These are phyloP conservation scores for Spirogloea muscicola DNA, from an alignment of 139 green algal genomes.

Conservation along the genomic window DNA sequence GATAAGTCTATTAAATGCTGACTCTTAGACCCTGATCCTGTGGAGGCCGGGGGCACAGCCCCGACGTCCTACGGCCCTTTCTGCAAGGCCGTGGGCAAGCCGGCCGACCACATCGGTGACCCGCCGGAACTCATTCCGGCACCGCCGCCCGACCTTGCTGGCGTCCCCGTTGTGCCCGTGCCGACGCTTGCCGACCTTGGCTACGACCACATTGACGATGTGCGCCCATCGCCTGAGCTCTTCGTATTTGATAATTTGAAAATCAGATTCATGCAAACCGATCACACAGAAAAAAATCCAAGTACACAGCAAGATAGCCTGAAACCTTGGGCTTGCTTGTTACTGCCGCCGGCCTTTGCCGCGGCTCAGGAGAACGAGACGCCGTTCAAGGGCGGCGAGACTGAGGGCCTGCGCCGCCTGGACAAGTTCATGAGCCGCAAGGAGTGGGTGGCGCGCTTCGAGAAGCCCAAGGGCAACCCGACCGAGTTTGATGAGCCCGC, in stretches of 20 bases:
- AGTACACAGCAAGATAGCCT: no score
- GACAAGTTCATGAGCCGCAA: not conserved
- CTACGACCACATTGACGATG: no score
- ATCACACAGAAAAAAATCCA: no score
- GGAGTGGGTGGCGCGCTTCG: conserved; percentile 72
- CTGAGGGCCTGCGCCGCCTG: not conserved
- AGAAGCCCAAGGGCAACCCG: conserved; percentile 84
- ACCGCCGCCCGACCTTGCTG: not conserved
- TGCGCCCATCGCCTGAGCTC: no score
- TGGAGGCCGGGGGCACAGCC: not conserved
- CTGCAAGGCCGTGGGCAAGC: not conserved
- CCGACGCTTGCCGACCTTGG: conserved; percentile 4
- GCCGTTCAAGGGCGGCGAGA: not conserved
- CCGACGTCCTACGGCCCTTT: conserved; percentile 2
- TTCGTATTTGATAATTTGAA: no score
- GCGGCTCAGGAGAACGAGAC: not conserved
- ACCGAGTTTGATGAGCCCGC: conserved; percentile 64
- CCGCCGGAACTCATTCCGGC: not conserved
- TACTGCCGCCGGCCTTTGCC: no score
- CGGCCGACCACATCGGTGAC: not conserved
- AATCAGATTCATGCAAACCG: no score
- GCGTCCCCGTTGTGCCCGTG: not conserved
- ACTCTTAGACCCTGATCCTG: no score
- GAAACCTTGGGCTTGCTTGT: no score
- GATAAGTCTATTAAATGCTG: no score